A percentile compares a stretch with the other conserved stretches of the same genome.
Conservation (phyloP, 306 rosid species). For the peach (Prunus persica) region Prunus_persica_NCBIv2 NC_034010.1:25847501-25848000, state of each 20-base stretch:
- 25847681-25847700: slow-evolving; percentile 76
- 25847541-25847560: slow-evolving; percentile 59
- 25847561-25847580: slow-evolving; percentile 51
- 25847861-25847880: slow-evolving; percentile 95
- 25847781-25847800: slow-evolving; percentile 96
- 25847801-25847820: slow-evolving; percentile 93
- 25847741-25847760: slow-evolving; percentile 77
- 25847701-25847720: slow-evolving; percentile 64
- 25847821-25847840: slow-evolving; percentile 94
- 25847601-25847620: slow-evolving; percentile 47
- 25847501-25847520: slow-evolving; percentile 80
- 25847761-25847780: slow-evolving; percentile 79
- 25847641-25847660: neutral
- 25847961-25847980: slow-evolving; percentile 71
- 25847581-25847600: slow-evolving; percentile 85
- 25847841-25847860: slow-evolving; percentile 97
- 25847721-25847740: slow-evolving; percentile 66
- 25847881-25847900: slow-evolving; percentile 91
- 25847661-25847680: slow-evolving; percentile 4
- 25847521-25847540: slow-evolving; percentile 57
- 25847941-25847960: slow-evolving; percentile 63
- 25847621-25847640: slow-evolving; percentile 1
- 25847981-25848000: slow-evolving; percentile 69
- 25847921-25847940: slow-evolving; percentile 61
- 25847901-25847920: slow-evolving; percentile 60